Base-by-base conservation (phyloP, 2,329 filamentous ascomycete species). In the Pseudomassariella vexata region DNA sequence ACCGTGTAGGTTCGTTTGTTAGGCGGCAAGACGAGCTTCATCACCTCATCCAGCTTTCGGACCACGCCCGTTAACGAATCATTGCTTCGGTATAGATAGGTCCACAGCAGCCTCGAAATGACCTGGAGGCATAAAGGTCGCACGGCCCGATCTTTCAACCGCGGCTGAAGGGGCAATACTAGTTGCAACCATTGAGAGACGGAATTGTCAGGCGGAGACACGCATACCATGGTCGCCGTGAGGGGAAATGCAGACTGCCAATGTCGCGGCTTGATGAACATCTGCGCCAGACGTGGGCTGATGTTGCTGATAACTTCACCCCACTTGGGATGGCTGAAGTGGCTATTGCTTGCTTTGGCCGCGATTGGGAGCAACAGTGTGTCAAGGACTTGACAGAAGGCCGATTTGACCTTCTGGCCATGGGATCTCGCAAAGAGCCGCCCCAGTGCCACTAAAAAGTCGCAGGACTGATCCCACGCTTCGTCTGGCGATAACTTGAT, bases 371-470 rank as follows among this genome's bases (percentile, higher is more conserved):
- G 72, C 16, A 98, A 63, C 18, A 98, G 69, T 45, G 85, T 83
- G 48, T 94, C 86, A 32, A 98, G 74, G 15, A 95, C 80, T 49
- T 94, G 85, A 53, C 92, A 96, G 52, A 95, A 98, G 1, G 89
- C 86, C 46, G 90, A 84, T 57, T 98, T 98, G 50, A 96, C 80
- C 39, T 79, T 80, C 44, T 86, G 85, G 1, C 92, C 92, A 49
- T 95, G 90, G 5, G 86, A 85, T 46, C 79, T 82, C 34, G 79
- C 75, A 56, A 95, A 96, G 12, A 95, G 73, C 31, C 79, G 83
- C 6, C 85, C 88, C 19, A 98, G 63, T 0, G 80, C 76, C 30
- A 82, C 76, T 63, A 98, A 77, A 46, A 95, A 94, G 36, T 94
- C 85, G 60, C 90, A 96, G 1, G 88, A 87, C 42, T 82, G 82